Evolutionary conservation across 2,329 filamentous ascomycete genomes (phyloP).

Genomic region (Xylariales sp.): DNA sequence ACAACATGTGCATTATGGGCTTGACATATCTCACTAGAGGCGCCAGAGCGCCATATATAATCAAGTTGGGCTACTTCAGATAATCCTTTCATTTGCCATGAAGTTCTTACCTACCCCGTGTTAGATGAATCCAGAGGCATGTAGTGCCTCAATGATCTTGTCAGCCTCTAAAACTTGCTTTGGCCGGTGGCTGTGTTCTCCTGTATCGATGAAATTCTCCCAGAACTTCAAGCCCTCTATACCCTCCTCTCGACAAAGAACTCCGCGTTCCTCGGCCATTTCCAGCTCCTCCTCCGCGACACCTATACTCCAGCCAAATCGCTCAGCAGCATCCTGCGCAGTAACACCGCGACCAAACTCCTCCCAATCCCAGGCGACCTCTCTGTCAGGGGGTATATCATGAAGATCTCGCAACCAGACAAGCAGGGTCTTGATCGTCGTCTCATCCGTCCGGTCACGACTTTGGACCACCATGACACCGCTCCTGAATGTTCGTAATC

Average conservation of each 20-base stretch:
- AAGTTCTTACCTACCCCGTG: too few species aligned
- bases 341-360: conserved; percentile 81
- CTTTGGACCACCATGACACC: conserved; percentile 93
- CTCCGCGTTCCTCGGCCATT: conserved; percentile 91
- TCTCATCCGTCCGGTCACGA: conserved; percentile 82
- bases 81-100: too few species aligned
- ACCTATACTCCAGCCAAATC: conserved; percentile 95
- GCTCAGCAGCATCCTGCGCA: conserved; percentile 80
- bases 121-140: conserved; percentile 22
- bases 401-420: conserved; percentile 75
- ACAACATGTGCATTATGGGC: too few species aligned
- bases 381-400: conserved; percentile 56
- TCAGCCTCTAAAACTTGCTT: conserved; percentile 33
- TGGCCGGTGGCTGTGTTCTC: conserved; percentile 29
- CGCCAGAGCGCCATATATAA: too few species aligned
- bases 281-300: conserved; percentile 93
- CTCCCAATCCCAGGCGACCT: conserved; percentile 70
- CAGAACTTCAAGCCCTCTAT: conserved; percentile 91
- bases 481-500: conserved; percentile 83
- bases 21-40: too few species aligned
- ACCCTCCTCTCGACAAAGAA: conserved; percentile 84
- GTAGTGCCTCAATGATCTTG: conserved; percentile 37
- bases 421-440: conserved; percentile 72
- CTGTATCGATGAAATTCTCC: conserved; percentile 67
- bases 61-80: too few species aligned